Evolutionary conservation across 805 yeast genomes (phyloP), one percentile per base, ranked within the genome.

Genomic region (Kodamaea fukazawae): DNA sequence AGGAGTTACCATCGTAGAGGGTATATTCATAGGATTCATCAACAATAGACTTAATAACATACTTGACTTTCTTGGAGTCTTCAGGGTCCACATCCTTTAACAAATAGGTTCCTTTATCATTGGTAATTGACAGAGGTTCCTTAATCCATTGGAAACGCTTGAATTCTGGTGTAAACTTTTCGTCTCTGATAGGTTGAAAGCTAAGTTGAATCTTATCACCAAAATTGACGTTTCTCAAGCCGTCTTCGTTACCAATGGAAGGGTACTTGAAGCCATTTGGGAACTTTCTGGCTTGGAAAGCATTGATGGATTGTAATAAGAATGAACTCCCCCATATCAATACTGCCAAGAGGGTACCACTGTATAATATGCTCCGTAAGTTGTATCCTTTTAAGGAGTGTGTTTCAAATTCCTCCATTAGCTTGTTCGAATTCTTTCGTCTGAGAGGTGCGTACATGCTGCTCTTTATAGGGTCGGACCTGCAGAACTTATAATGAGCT

Each of bases 91-190:
- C 35, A 13, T 58, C 62, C 18, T 54, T 55, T 12, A 65, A 53
- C 20, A 85, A 72, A 55, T 75, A 87, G 6, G 86, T 74, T 4
- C 95, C 95, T 42, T 73, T 73, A 55, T 83, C 90, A 45, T 76
- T 61, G 9, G 49, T 46, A 7, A 63, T 53, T 0, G 83, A 75
- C 16, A 68, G 68, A 1, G 78, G 77, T 14, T 66, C 65, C 12
- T 61, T 65, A 32, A 86, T 76, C 96, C 96, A 87, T 57, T 84
- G 91, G 23, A 87, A 67, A 7, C 73, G 58, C 45, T 76, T 75
- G 36, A 53, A 60, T 11, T 64, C 59, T 0, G 93, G 83, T 0
- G 55, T 45, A 49, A 84, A 84, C 3, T 75, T 68, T 1, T 79
- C 79, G 36, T 76, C 74, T 47, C 91, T 71, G 2, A 60, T 60